phyloP scores from a whole-genome alignment of 2,329 filamentous ascomycete genomes.

The Scedosporium aurantiacum region DNA sequence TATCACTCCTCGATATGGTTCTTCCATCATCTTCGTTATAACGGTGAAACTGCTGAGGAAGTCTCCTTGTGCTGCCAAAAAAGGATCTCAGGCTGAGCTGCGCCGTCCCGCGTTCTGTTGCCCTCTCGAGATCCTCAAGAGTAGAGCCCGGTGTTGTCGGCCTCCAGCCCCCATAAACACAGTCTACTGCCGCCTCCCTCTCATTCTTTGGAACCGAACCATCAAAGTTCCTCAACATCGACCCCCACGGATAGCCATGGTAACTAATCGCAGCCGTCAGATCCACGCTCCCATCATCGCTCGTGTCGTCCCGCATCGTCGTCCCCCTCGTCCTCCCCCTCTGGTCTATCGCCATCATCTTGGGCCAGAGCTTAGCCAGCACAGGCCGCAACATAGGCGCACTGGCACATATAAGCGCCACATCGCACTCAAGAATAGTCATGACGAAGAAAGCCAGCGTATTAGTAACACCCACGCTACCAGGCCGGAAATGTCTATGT shows the following conservation, averaged over 20 bases:
- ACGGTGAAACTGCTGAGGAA: neutral
- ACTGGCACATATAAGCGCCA: conserved; percentile 23
- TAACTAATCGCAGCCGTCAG: conserved; percentile 19
- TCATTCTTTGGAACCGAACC: conserved; percentile 11
- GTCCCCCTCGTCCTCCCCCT: conserved; percentile 5
- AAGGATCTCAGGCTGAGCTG: neutral
- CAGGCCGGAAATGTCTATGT: conserved; percentile 14
- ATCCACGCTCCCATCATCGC: conserved; percentile 15
- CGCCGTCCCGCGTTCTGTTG: conserved; percentile 10
- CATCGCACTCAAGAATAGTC: conserved; percentile 24
- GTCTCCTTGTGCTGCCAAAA: conserved; percentile 6
- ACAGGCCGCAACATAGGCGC: conserved; percentile 21
- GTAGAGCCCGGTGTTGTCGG: neutral
- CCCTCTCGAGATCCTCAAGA: conserved; percentile 6
- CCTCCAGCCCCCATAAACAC: conserved; percentile 4
- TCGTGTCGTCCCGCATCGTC: conserved; percentile 6
- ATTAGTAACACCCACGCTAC: conserved; percentile 12
- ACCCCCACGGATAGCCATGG: conserved; percentile 20
- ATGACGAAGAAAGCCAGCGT: conserved; percentile 23
- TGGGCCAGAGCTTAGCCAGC: conserved; percentile 17
- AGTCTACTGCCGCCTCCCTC: conserved; percentile 12
- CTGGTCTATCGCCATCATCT: conserved; percentile 11
- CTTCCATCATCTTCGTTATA: neutral
- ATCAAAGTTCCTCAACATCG: conserved; percentile 9
- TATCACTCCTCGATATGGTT: neutral